Conservation (phyloP, 768 basidiomycete genomes). For the Artomyces pyxidatus region DNA sequence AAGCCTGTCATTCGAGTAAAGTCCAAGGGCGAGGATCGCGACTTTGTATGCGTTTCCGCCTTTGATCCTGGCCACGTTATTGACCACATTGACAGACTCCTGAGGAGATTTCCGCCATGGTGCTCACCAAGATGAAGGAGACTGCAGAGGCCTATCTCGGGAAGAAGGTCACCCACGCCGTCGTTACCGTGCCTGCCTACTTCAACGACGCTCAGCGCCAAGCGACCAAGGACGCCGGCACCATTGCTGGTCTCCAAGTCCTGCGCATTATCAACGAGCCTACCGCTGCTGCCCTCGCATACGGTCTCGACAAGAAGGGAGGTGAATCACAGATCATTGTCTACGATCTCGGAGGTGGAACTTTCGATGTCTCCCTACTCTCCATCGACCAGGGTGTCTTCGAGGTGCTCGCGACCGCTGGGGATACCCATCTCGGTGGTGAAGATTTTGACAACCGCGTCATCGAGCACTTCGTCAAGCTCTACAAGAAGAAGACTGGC, state of each 20-base stretch:
- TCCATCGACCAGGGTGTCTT: slow-evolving; percentile 55
- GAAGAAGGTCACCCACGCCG: slow-evolving; percentile 92
- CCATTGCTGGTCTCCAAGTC: slow-evolving; percentile 88
- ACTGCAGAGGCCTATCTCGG: slow-evolving; percentile 98
- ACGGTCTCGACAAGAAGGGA: slow-evolving; percentile 94
- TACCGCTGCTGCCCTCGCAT: slow-evolving; percentile 95
- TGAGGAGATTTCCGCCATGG: slow-evolving; percentile 94
- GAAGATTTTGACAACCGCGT: slow-evolving; percentile 44
- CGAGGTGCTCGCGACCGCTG: slow-evolving; percentile 51
- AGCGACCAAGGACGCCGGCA: slow-evolving; percentile 96
- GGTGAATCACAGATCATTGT: slow-evolving; percentile 95
- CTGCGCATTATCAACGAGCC: slow-evolving; percentile 98
- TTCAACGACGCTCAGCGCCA: slow-evolving; percentile 99
- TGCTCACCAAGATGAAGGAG: slow-evolving; percentile 97
- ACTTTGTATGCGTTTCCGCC: slow-evolving; percentile 58
- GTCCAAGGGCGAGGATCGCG: slow-evolving; percentile 70
- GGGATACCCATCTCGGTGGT: slow-evolving; percentile 58
- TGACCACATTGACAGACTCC: slow-evolving; percentile 50
- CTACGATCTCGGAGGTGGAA: slow-evolving; percentile 97
- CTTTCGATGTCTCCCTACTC: slow-evolving; percentile 96
- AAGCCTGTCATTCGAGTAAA: slow-evolving; percentile 75
- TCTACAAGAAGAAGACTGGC: slow-evolving; percentile 44
- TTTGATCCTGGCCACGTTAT: background rate
- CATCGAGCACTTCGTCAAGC: slow-evolving; percentile 50
- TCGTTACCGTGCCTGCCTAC: slow-evolving; percentile 97